Evolutionary conservation across 768 basidiomycete genomes (phyloP), one percentile per base, ranked within the genome.

Genomic region (Leccinum aurantiacum): DNA sequence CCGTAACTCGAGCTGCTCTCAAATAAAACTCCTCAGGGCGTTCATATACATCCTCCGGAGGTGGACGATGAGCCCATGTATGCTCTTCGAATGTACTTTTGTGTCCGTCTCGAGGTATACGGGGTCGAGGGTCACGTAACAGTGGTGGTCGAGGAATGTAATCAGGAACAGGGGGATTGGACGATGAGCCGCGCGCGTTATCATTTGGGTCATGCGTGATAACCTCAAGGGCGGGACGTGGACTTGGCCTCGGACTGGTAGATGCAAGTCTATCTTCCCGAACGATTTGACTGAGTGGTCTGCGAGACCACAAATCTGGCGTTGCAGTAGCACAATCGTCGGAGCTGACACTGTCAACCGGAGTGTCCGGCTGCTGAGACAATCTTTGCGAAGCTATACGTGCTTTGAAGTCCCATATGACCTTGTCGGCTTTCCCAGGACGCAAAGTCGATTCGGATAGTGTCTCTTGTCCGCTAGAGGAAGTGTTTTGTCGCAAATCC

Each of bases 41-140:
- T 47, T 98, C 90, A 70, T 94, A 93, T 48, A 99, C 90, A 65
- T 91, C 90, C 75, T 98, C 97, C 0, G 95, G 87, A 49, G 88
- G 85, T 29, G 95, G 95, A 66, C 95, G 91, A 60, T 89, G 86
- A 38, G 91, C 90, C 95, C 93, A 97, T 22, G 89, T 89, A 58
- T 83, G 81, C 65, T 86, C 88, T 14, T 82, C 84, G 63, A 92
- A 90, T 4, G 85, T 88, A 50, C 77, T 65, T 62, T 67, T 64
- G 64, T 63, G 65, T 67, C 71, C 54, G 59, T 74, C 60, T 63
- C 72, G 58, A 59, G 71, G 67, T 17, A 67, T 58, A 19, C 74
- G 71, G n/a, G 68, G 50, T n/a, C 58, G 62, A 31, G 55, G 59
- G 41, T 63, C 64, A 25, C 62, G 35, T 24, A 58, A 65, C 10